Evolutionary conservation across 306 rosid genomes (phyloP).

Genomic region (Vigna hirtella): DNA sequence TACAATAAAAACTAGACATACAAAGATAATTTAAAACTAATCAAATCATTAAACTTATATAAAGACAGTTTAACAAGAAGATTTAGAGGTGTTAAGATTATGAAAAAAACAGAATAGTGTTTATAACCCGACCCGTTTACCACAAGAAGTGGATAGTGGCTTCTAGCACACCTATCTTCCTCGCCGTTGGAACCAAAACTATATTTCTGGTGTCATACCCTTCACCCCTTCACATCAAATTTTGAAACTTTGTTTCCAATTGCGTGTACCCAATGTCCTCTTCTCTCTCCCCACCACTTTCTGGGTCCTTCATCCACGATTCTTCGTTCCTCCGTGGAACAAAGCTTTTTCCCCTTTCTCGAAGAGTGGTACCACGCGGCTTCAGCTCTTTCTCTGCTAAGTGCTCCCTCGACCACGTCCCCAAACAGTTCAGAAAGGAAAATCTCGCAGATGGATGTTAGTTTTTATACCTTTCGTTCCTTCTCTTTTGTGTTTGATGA

Average conservation of each 20-base stretch:
- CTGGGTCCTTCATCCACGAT: conserved; percentile 46
- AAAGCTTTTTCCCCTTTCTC: conserved; percentile 45
- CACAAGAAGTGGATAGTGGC: neutral
- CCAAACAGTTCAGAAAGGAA: conserved; percentile 79
- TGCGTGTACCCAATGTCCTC: conserved; percentile 49
- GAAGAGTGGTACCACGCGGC: conserved; percentile 45
- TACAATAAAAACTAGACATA: no score
- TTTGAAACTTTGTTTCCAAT: conserved; percentile 24
- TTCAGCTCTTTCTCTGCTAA: conserved; percentile 50
- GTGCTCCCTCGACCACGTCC: conserved; percentile 71
- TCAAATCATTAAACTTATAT: no score
- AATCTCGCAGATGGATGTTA: conserved; percentile 92
- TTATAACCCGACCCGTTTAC: neutral
- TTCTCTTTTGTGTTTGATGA: conserved; percentile 14
- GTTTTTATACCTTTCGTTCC: conserved; percentile 35
- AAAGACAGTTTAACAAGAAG: no score
- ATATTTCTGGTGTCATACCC: neutral
- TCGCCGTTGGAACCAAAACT: conserved; percentile 27
- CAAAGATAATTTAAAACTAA: no score
- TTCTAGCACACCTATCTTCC: neutral
- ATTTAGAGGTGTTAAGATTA: no score
- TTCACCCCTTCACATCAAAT: neutral
- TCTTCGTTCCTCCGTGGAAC: conserved; percentile 63
- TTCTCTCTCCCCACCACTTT: conserved; percentile 53
- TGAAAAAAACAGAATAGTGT: no score